Evolutionary conservation across 1,139 yeast genomes (phyloP), one percentile per base, ranked within the genome.

Genomic region (Blastobotrys capitulatus): DNA sequence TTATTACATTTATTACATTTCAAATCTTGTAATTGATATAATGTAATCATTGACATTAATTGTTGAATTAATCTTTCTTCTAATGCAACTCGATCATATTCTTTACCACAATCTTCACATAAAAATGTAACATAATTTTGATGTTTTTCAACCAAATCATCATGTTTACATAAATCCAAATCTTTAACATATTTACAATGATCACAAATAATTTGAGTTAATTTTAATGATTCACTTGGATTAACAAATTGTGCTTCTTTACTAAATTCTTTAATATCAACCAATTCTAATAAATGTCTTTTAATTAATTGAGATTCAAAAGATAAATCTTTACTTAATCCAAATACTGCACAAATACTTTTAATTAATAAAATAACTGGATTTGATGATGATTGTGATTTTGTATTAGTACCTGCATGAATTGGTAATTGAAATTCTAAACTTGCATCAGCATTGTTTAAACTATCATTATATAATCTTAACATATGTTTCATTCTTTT

Each of bases 221-320:
- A 67, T 38, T 75, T 71, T 54, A 92, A 72, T 0, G 87, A 77
- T 0, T 85, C 74, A 51, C 94, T 78, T 9, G 97, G 97, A 60
- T 88, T 80, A 38, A 65, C 67, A 66, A 90, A 90, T n/a, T 71
- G 72, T 1, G 94, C 89, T 51, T 82, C 88, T 9, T 76, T 76
- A 57, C 89, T 83, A 66, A 92, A 94, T 64, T 92, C 98, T 54
- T 85, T 80, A 44, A 90, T 76, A 38, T 88, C 95, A 58, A 94
- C 79, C 5, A 86, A 68, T 1, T 77, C 74, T 39, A 92, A 72
- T 52, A 94, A 68, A 52, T 86, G 92, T 54, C 86, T 81, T 52
- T 96, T 76, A 48, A 94, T 68, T 51, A 84, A 68, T 52, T 96
- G 74, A 13, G 82, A 85, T 61, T 89, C 97, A 39, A 88, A 72